Percentiles rank a stretch among this genome's conserved stretches.
Conservation (phyloP, 176 grass and related monocot genomes). For the Pontederia crassipes region DNA sequence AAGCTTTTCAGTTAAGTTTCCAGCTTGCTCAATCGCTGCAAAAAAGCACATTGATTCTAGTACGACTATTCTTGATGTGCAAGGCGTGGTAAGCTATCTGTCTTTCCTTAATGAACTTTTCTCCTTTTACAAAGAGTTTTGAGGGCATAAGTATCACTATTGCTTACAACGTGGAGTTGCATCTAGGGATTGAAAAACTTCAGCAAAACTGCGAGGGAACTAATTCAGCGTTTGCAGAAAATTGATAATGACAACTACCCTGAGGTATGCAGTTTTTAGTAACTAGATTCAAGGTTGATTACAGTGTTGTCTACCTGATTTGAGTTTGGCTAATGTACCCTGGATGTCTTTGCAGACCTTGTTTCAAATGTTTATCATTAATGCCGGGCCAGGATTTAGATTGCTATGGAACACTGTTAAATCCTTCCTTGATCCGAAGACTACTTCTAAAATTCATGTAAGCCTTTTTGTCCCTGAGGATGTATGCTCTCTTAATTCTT, state of each 20-base stretch:
- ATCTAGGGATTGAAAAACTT: slow-evolving; percentile 15
- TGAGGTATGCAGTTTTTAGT: neutral
- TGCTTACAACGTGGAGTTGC: neutral
- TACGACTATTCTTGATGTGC: slow-evolving; percentile 17
- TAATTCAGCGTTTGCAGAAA: slow-evolving; percentile 16
- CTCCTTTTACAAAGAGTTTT: neutral
- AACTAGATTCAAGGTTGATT: neutral
- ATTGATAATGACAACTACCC: slow-evolving; percentile 19
- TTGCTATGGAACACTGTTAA: slow-evolving; percentile 18
- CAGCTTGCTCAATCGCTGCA: slow-evolving; percentile 12
- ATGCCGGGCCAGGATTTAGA: slow-evolving; percentile 15
- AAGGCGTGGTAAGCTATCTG: slow-evolving; percentile 12
- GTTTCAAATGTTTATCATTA: slow-evolving; percentile 14
- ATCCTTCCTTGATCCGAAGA: slow-evolving; percentile 19
- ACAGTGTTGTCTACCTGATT: neutral
- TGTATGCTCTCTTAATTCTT: neutral
- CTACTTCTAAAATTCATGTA: slow-evolving; percentile 19
- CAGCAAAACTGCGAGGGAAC: slow-evolving; percentile 13
- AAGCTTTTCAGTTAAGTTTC: slow-evolving; percentile 13
- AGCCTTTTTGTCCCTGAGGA: neutral
- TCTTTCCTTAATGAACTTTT: neutral
- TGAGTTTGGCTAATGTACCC: no score
- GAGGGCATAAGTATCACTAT: neutral
- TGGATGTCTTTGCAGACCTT: slow-evolving; percentile 6
- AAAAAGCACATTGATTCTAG: slow-evolving; percentile 19